A percentile compares a stretch with the other conserved stretches of the same genome.
phyloP scores from a whole-genome alignment of 2,329 filamentous ascomycete species.

The Neurospora sp. region DNA sequence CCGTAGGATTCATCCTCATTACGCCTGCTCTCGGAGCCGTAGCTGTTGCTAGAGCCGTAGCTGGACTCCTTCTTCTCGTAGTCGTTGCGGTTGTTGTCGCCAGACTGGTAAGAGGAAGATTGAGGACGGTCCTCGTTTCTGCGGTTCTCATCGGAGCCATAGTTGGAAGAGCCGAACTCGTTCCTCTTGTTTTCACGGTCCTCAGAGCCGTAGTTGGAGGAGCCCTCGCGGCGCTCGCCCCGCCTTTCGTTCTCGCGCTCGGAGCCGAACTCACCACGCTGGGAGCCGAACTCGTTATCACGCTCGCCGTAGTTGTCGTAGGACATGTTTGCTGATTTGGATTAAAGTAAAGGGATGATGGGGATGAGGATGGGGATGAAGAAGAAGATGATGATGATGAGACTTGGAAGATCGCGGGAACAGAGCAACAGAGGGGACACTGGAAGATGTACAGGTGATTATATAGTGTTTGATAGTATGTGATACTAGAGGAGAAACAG shows the following conservation, averaged over 20 bases:
- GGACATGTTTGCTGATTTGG: neutral
- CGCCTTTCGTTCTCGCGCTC: neutral
- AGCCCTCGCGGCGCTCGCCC: neutral
- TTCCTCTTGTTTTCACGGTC: neutral
- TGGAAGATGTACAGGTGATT: neutral
- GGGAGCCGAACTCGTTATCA: neutral
- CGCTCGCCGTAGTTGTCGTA: neutral
- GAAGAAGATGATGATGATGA: neutral
- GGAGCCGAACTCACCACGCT: neutral
- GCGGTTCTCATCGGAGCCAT: neutral
- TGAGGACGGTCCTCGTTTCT: neutral
- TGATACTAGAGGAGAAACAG: neutral
- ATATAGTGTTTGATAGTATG: neutral
- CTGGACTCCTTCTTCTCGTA: neutral
- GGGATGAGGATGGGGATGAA: neutral
- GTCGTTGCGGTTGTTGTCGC: neutral
- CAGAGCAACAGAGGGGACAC: neutral
- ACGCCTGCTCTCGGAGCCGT: neutral
- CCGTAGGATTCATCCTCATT: neutral
- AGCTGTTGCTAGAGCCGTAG: neutral
- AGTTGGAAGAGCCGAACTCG: neutral
- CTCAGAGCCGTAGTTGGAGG: neutral
- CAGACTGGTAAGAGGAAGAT: neutral
- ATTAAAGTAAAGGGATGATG: neutral
- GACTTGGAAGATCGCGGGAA: neutral